Evolutionary conservation across 768 basidiomycete genomes (phyloP).

Genomic region (Macrolepiota fuliginosa): DNA sequence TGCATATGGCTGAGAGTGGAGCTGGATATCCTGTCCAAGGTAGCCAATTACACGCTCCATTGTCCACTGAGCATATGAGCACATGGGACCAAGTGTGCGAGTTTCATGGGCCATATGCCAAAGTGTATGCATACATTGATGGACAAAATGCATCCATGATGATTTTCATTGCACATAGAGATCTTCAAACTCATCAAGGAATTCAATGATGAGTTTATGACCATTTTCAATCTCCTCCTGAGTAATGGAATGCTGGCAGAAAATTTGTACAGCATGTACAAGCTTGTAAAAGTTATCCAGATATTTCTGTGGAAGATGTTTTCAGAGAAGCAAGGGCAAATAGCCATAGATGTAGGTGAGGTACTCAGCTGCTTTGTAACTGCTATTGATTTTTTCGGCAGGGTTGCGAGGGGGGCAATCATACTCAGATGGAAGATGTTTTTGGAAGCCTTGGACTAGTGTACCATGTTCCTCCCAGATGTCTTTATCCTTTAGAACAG

Average conservation of each 20-base stretch:
- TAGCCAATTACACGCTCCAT: conserved; percentile 28
- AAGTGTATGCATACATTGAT: conserved; percentile 28
- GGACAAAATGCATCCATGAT: conserved; percentile 29
- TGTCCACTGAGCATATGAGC: conserved; percentile 24
- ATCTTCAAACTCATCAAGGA: conserved; percentile 29
- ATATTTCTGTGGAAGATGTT: conserved; percentile 19
- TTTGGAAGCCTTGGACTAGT: conserved; percentile 22
- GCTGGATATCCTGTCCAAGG: conserved; percentile 24
- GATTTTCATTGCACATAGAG: conserved; percentile 28
- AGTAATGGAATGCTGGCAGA: conserved; percentile 24
- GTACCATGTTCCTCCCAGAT: conserved; percentile 35
- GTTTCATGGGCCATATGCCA: conserved; percentile 25
- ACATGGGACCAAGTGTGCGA: conserved; percentile 15
- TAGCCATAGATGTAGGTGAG: conserved; percentile 30
- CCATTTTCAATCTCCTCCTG: conserved; percentile 19
- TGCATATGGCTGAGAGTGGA: conserved; percentile 23
- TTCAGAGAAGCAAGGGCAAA: conserved; percentile 27
- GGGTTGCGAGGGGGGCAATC: conserved; percentile 25
- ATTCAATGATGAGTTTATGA: conserved; percentile 21
- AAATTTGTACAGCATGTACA: conserved; percentile 20
- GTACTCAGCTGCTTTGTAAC: conserved; percentile 38
- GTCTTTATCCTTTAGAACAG: conserved; percentile 19
- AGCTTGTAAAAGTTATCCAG: conserved; percentile 28
- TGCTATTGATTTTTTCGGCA: conserved; percentile 33
- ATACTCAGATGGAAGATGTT: conserved; percentile 24